Evolutionary conservation across 192 early-diverging fungal genomes (phyloP).

Genomic region (Umbelopsis sp.): DNA sequence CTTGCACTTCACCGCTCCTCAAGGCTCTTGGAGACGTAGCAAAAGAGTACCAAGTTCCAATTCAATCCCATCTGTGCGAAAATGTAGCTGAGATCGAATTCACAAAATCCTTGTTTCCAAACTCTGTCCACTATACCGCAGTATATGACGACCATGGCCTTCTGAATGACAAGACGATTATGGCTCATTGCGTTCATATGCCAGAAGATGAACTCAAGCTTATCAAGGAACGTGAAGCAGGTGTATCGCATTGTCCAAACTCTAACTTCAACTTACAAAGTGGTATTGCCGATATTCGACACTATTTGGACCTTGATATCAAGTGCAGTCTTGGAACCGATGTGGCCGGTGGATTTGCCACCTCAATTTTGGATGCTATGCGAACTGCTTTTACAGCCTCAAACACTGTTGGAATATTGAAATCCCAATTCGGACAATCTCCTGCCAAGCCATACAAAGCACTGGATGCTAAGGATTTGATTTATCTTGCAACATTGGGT

Average conservation of each 20-base stretch:
- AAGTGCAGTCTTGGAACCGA: slow-evolving; percentile 96
- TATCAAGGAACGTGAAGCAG: slow-evolving; percentile 63
- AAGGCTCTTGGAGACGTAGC: slow-evolving; percentile 72
- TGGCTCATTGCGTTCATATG: slow-evolving; percentile 95
- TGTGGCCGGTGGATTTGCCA: slow-evolving; percentile 85
- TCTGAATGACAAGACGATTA: slow-evolving; percentile 72
- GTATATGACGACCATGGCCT: slow-evolving; percentile 80
- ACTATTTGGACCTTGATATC: slow-evolving; percentile 68
- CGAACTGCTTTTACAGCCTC: slow-evolving; percentile 77
- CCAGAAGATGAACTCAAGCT: slow-evolving; percentile 68
- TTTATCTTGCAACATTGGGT: slow-evolving; percentile 90
- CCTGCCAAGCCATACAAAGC: slow-evolving; percentile 39
- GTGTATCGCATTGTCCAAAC: slow-evolving; percentile 90
- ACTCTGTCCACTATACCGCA: slow-evolving; percentile 66
- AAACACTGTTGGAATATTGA: slow-evolving; percentile 58
- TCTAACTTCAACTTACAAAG: slow-evolving; percentile 86
- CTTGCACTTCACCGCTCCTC: slow-evolving; percentile 75
- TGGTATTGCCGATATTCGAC: slow-evolving; percentile 80
- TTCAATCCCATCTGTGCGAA: slow-evolving; percentile 94
- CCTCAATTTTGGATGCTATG: slow-evolving; percentile 87
- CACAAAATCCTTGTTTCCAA: slow-evolving; percentile 75
- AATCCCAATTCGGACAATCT: slow-evolving; percentile 17
- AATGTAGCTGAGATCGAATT: slow-evolving; percentile 78
- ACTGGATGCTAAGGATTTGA: slow-evolving; percentile 67
- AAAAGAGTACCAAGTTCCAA: slow-evolving; percentile 67